Evolutionary conservation across 345 rosid genomes (phyloP).

Genomic region (Gossypioides kirkii): DNA sequence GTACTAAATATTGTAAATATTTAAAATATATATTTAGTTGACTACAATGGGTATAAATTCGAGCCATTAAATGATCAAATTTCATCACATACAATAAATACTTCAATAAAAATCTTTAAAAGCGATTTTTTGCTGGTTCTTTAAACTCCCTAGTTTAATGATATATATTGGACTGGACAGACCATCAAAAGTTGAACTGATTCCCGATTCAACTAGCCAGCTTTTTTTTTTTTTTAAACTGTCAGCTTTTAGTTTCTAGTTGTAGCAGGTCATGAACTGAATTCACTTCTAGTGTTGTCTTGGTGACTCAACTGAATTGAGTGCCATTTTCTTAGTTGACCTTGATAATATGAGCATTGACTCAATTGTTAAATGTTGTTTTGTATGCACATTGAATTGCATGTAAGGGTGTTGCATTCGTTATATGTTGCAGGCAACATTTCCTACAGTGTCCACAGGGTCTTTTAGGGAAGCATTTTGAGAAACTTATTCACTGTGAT

Average conservation of each 20-base stretch:
- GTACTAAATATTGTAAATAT: no score
- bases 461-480: conserved; percentile 51
- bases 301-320: background rate
- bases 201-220: no score
- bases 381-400: background rate
- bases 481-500: conserved; percentile 72
- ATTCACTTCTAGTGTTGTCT: background rate
- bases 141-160: no score
- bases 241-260: background rate
- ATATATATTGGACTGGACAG: no score
- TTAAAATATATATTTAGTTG: no score
- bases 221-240: no score
- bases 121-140: no score
- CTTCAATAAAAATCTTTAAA: no score
- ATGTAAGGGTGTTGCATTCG: background rate
- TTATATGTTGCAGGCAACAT: conserved; percentile 41
- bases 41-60: no score
- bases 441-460: conserved; percentile 54
- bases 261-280: background rate
- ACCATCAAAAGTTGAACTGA: no score
- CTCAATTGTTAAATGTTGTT: background rate
- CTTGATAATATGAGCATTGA: background rate
- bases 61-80: no score
- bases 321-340: background rate
- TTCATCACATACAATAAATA: no score